Base-by-base conservation (phyloP, 306 rosid genomes). In the Vigna unguiculata region DNA sequence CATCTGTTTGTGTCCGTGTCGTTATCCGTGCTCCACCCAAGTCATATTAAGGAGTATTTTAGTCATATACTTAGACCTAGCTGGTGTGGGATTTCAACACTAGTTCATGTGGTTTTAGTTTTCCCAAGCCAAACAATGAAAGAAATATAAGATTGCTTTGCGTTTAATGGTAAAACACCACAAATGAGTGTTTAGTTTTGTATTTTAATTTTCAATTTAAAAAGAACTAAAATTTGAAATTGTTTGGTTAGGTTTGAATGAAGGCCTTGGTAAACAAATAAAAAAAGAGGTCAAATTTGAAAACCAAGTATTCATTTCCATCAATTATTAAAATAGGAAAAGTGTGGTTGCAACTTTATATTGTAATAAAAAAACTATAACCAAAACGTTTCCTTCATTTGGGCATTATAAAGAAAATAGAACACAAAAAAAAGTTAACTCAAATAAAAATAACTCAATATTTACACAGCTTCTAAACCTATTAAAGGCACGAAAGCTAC, bases 381-480 rank as follows among this genome's bases (percentile, higher is more conserved):
- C 58, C 24, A 24, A 66, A 51, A 21, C 65, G 65, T 34, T 63
- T 49, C 22, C 28, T 11, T 58, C 46, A 76, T 38, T 60, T 75
- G 22, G n/a, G 36, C 54, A 32, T 14, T 62, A 9, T 10, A 57
- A 36, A 51, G 24, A 40, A 66, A 54, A 58, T 17, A 22, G 32
- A 40, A 71, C 47, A 72, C 51, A 51, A 0, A 22, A 16, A 41
- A 32, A 20, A 19, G 62, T 58, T 32, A 58, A 49, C 30, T 20
- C 28, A 47, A 78, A 69, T 45, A 20, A 17, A 63, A 48, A 69
- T 13, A 19, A 48, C 11, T 60, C 20, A 11, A 58, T 19, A 48
- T 54, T 75, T 41, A 34, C 75, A 84, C 74, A 77, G 47, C 64
- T 58, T 46, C 61, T 40, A 62, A 46, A 79, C 43, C 8, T 34